Conservation (phyloP, 352 stramenopile species). For the Phytophthora boehmeriae region DNA sequence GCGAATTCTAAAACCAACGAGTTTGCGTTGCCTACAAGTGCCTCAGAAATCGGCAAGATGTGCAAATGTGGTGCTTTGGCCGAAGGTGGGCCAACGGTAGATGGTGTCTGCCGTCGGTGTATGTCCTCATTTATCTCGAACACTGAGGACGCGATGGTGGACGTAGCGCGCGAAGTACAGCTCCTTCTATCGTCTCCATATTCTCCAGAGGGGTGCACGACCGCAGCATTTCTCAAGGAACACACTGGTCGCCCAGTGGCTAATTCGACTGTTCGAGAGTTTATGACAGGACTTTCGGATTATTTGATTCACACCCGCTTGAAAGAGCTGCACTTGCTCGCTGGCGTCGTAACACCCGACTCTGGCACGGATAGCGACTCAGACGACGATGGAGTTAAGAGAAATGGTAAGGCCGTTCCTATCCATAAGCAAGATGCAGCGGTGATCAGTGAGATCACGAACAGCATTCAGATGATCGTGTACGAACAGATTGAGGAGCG, state of each 20-base stretch:
- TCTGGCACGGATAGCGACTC: slow-evolving; percentile 39
- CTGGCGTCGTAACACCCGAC: slow-evolving; percentile 44
- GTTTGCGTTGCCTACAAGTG: slow-evolving; percentile 34
- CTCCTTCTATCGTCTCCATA: slow-evolving; percentile 85
- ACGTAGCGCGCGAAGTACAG: slow-evolving; percentile 82
- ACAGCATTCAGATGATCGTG: slow-evolving; percentile 72
- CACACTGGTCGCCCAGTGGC: slow-evolving; percentile 48
- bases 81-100: slow-evolving; percentile 31
- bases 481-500: slow-evolving; percentile 87
- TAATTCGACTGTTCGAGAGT: slow-evolving; percentile 66
- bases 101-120: slow-evolving; percentile 67
- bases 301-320: slow-evolving; percentile 86
- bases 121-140: slow-evolving; percentile 85
- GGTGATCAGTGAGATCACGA: slow-evolving; percentile 57
- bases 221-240: slow-evolving; percentile 73
- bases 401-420: slow-evolving; percentile 10
- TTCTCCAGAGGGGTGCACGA: slow-evolving; percentile 81
- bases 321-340: slow-evolving; percentile 72
- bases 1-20: slow-evolving; percentile 26
- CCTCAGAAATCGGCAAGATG: slow-evolving; percentile 47
- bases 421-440: slow-evolving; percentile 20
- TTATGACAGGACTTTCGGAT: slow-evolving; percentile 79
- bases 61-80: slow-evolving; percentile 61
- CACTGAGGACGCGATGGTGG: slow-evolving; percentile 70
- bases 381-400: slow-evolving; percentile 31